These are phyloP conservation scores for Puccinia novopanici DNA, from an alignment of 1,284 basidiomycete genomes.

Conservation along the genomic window DNA sequence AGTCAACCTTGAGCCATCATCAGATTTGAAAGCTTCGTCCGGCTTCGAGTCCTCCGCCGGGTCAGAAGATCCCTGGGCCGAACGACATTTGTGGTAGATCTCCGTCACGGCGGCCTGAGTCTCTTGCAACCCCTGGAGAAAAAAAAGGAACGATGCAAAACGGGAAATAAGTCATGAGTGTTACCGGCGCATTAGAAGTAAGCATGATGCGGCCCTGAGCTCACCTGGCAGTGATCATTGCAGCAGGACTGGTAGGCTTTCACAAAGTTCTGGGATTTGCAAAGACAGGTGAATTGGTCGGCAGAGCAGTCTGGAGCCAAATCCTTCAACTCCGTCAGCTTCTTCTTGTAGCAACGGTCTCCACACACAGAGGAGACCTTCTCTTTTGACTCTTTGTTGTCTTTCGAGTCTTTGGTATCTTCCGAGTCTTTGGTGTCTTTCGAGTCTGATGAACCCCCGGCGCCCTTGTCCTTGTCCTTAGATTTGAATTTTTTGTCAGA, in stretches of 20 bases:
- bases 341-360: slow-evolving; percentile 35
- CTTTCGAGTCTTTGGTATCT: background rate
- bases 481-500: background rate
- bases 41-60: background rate
- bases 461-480: background rate
- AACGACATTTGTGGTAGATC: slow-evolving; percentile 26
- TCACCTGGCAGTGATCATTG: slow-evolving; percentile 32
- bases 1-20: no score
- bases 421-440: background rate
- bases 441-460: background rate
- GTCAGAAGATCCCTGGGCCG: background rate
- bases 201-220: background rate
- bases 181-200: background rate
- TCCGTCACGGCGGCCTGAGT: slow-evolving; percentile 13
- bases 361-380: background rate
- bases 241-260: slow-evolving; percentile 38
- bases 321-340: slow-evolving; percentile 4
- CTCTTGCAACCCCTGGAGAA: slow-evolving; percentile 6
- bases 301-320: slow-evolving; percentile 31
- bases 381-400: background rate
- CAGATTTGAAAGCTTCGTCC: no score
- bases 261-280: slow-evolving; percentile 16
- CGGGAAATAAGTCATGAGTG: background rate
- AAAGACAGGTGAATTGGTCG: slow-evolving; percentile 24
- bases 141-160: background rate